phyloP scores from a whole-genome alignment of 768 basidiomycete species.

The Trichaptum fuscoviolaceum region DNA sequence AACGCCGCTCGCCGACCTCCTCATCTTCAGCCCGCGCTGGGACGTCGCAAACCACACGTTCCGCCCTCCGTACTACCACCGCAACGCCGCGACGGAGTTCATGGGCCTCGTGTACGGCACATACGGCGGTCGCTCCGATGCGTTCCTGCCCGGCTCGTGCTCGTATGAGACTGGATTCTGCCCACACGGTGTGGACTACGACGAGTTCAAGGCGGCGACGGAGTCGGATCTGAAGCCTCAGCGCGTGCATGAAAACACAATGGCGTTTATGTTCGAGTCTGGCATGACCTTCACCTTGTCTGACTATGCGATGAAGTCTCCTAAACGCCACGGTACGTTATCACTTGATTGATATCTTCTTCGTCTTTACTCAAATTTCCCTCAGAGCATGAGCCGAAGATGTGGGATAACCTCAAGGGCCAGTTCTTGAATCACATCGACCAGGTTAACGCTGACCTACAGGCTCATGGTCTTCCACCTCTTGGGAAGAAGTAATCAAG shows the following conservation, averaged over 20 bases:
- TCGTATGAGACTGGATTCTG: slow-evolving; percentile 63
- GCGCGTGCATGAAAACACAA: slow-evolving; percentile 47
- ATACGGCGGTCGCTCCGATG: slow-evolving; percentile 59
- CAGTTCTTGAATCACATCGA: slow-evolving; percentile 56
- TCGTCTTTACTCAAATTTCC: too few species aligned
- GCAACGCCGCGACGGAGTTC: slow-evolving; percentile 58
- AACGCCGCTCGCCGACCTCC: slow-evolving; percentile 56
- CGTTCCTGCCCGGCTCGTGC: slow-evolving; percentile 55
- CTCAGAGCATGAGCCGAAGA: slow-evolving; percentile 55
- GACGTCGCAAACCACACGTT: slow-evolving; percentile 56
- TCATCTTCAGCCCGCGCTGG: slow-evolving; percentile 62
- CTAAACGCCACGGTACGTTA: slow-evolving; percentile 50
- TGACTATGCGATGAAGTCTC: slow-evolving; percentile 56
- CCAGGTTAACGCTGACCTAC: slow-evolving; percentile 46
- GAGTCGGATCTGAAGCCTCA: slow-evolving; percentile 46
- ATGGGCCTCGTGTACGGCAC: slow-evolving; percentile 61
- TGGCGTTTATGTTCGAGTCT: slow-evolving; percentile 49
- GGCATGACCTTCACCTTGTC: slow-evolving; percentile 59
- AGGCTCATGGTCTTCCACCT: slow-evolving; percentile 34
- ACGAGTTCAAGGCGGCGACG: slow-evolving; percentile 53
- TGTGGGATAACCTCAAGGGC: slow-evolving; percentile 59
- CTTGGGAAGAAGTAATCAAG: slow-evolving; percentile 9
- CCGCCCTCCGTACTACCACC: slow-evolving; percentile 64
- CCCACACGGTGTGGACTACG: slow-evolving; percentile 60
- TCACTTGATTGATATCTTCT: neutral